Evolutionary conservation across 2,329 filamentous ascomycete genomes (phyloP).

Genomic region (Fusarium sp.): DNA sequence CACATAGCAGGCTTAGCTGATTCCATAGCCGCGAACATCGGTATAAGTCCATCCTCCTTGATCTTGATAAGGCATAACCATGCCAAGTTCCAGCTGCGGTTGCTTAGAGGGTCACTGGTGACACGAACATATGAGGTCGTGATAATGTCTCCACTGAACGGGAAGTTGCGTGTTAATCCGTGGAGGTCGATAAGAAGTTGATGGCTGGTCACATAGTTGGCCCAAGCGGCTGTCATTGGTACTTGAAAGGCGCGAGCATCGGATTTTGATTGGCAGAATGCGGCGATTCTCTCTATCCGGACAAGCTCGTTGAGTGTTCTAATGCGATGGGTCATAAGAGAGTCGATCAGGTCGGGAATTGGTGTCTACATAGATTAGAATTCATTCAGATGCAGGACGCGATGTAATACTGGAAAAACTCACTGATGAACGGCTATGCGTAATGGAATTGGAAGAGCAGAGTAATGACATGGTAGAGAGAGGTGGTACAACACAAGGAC

Average conservation of each 20-base stretch:
- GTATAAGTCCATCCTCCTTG: not conserved
- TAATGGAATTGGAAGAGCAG: not conserved
- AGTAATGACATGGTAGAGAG: not conserved
- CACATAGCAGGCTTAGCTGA: not conserved
- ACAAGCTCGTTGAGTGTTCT: not conserved
- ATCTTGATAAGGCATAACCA: not conserved
- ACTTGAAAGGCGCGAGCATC: not conserved
- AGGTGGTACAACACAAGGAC: not conserved
- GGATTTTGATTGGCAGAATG: not conserved
- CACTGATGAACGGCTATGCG: not conserved
- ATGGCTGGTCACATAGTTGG: not conserved
- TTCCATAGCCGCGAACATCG: not conserved
- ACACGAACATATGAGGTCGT: not conserved
- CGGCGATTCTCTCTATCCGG: not conserved
- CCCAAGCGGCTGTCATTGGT: not conserved
- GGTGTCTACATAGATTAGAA: not conserved
- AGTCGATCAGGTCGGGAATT: conserved; percentile 1
- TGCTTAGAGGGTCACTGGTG: not conserved
- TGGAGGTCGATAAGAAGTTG: not conserved
- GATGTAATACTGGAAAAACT: not conserved
- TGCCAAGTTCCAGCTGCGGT: conserved; percentile 1
- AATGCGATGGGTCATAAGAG: not conserved
- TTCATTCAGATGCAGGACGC: not conserved
- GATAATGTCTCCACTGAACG: not conserved
- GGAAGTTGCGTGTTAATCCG: not conserved